Base-by-base conservation (phyloP, 73 alveolate genomes). In the Paraurostyla sp. region DNA sequence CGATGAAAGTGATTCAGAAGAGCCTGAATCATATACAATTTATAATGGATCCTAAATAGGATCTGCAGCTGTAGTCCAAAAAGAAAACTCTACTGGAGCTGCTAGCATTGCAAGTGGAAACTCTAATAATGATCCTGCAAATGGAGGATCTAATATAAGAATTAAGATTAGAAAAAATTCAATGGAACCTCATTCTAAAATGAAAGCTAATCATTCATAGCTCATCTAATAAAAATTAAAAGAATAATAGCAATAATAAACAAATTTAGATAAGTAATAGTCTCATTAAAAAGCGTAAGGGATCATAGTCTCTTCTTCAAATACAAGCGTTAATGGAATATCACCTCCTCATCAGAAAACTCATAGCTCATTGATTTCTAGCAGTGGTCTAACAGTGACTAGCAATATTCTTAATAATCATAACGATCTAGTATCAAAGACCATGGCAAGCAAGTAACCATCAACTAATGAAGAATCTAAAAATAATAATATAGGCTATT, bases 171-270 rank as follows among this genome's bases (percentile, higher is more conserved):
- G 89, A 0, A 78, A 78, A 54, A 78, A 78, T 36, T 52, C 80
- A 9, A 54, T 78, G 78, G 89, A 78, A 25, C 89, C 89, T 3
- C 89, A 78, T 78, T 73, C 68, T 1, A 73, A 73, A 48, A 48
- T 73, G 71, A 73, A 73, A 46, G 86, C 86, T 43, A 73, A 73
- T 73, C 86, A 73, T 46, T 73, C 86, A 11, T 32, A 73, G 30
- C 33, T 73, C 3, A 73, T 73, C 3, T 73, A 73, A 48, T 25
- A 73, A 32, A 73, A 73, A 73, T 71, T 73, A 22, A 43, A 73
- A 27, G 36, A 73, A 30, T 6, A 73, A 46, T 52, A 73, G 58
- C 69, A 54, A 16, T 22, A 38, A 3, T 11, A 13, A 65, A 40
- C n/a, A 35, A 35, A 40, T 1, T 4, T 65, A 11, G 82, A 16